Percentiles rank a stretch among this genome's conserved stretches.
Evolutionary conservation across 768 basidiomycete genomes (phyloP).

Genomic region (Paxillus involutus): DNA sequence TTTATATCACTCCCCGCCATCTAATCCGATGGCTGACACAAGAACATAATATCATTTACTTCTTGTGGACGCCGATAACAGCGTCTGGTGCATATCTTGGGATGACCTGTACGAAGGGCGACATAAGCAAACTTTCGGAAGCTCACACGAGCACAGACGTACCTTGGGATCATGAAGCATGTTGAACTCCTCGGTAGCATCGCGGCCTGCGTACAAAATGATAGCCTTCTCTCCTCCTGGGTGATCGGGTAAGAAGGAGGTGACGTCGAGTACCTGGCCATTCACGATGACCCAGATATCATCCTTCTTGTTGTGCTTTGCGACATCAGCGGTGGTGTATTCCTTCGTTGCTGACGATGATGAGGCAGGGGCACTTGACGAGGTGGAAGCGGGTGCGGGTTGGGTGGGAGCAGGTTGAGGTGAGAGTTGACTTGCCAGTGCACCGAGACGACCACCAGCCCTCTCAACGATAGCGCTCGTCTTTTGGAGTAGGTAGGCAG

Average conservation of each 20-base stretch:
- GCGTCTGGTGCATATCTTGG: slow-evolving; percentile 83
- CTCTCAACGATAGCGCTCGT: slow-evolving; percentile 65
- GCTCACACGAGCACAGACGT: not conserved
- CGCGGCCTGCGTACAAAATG: slow-evolving; percentile 84
- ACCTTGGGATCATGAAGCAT: slow-evolving; percentile 89
- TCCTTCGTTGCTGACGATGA: slow-evolving; percentile 35
- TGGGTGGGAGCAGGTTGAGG: slow-evolving; percentile 37
- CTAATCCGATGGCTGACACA: not conserved
- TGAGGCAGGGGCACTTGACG: slow-evolving; percentile 32
- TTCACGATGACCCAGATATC: slow-evolving; percentile 95
- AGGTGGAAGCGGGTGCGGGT: slow-evolving; percentile 36
- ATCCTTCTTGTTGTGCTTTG: slow-evolving; percentile 89
- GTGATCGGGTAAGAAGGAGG: slow-evolving; percentile 84
- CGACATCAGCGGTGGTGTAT: slow-evolving; percentile 64
- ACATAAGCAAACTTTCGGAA: not conserved
- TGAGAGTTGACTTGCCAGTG: slow-evolving; percentile 73
- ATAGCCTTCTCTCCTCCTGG: slow-evolving; percentile 94
- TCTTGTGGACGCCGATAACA: slow-evolving; percentile 78
- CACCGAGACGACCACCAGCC: slow-evolving; percentile 79
- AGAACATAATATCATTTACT: slow-evolving; percentile 38
- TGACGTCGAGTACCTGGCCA: slow-evolving; percentile 86
- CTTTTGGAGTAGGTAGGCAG: slow-evolving; percentile 84
- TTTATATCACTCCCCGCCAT: slow-evolving; percentile 5
- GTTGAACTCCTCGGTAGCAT: slow-evolving; percentile 94
- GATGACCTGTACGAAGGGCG: slow-evolving; percentile 51